Percentiles rank a stretch among this genome's conserved stretches.
Evolutionary conservation across 345 rosid genomes (phyloP).

Genomic region (Mercurialis annua): DNA sequence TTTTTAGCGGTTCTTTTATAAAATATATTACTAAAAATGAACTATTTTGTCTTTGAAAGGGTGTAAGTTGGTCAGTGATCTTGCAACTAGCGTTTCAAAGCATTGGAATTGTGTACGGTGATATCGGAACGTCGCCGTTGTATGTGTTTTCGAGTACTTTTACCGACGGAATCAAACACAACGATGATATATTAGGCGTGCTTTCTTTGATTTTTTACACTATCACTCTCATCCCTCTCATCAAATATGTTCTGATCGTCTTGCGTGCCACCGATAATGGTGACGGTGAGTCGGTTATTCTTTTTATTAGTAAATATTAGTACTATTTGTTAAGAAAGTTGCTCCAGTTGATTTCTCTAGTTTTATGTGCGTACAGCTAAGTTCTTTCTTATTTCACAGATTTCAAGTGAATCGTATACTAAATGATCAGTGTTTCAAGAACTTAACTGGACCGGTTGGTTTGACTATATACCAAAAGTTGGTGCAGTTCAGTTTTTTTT

Average conservation of each 20-base stretch:
- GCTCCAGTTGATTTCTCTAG: no score
- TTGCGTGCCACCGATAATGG: slow-evolving; percentile 57
- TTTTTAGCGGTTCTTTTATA: no score
- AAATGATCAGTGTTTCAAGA: no score
- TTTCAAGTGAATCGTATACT: no score
- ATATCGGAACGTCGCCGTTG: slow-evolving; percentile 59
- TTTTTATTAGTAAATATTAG: no score
- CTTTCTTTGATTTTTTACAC: slow-evolving; percentile 57
- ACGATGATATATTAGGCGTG: slow-evolving; percentile 50
- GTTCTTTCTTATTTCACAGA: no score
- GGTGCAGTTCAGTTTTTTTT: no score
- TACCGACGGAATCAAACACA: slow-evolving; percentile 30
- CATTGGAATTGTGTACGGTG: slow-evolving; percentile 57
- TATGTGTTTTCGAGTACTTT: slow-evolving; percentile 45
- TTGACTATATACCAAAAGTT: no score
- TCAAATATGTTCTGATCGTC: slow-evolving; percentile 53
- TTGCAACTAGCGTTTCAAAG: slow-evolving; percentile 57
- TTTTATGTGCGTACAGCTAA: no score
- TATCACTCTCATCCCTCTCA: slow-evolving; percentile 45
- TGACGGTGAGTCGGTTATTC: slow-evolving; percentile 29
- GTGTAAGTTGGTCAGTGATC: slow-evolving; percentile 31
- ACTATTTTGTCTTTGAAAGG: not conserved
- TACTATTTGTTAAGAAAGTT: no score
- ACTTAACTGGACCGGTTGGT: no score
- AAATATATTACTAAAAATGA: not conserved